phyloP scores from a whole-genome alignment of 108 stramenopile species.

The Nitzschia inconspicua region DNA sequence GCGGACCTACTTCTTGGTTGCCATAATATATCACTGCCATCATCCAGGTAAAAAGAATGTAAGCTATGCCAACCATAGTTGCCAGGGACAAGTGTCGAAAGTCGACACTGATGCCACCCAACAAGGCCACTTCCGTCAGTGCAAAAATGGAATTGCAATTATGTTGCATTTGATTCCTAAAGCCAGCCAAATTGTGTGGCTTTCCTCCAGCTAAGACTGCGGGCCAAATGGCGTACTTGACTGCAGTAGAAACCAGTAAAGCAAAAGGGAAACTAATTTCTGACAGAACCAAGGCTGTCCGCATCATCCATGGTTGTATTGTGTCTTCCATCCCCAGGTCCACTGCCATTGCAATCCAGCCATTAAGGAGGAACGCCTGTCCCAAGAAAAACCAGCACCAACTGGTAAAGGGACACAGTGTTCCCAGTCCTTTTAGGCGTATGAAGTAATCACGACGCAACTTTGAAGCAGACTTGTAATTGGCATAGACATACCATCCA shows the following conservation, averaged over 20 bases:
- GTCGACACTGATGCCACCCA: conserved; percentile 49
- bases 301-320: conserved; percentile 36
- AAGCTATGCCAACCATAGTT: conserved; percentile 36
- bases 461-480: conserved; percentile 25
- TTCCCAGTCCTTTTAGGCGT: conserved; percentile 20
- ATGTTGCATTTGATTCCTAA: conserved; percentile 52
- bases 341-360: conserved; percentile 37
- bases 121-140: conserved; percentile 41
- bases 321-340: background rate
- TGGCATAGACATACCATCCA: conserved; percentile 18
- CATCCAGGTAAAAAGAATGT: conserved; percentile 56
- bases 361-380: conserved; percentile 47
- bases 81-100: conserved; percentile 47
- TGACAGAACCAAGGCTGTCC: conserved; percentile 51
- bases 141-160: conserved; percentile 51
- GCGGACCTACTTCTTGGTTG: conserved; percentile 28
- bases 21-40: conserved; percentile 18
- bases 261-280: conserved; percentile 66
- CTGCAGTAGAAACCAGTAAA: conserved; percentile 50
- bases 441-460: conserved; percentile 2
- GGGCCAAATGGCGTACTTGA: conserved; percentile 70
- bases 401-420: conserved; percentile 64
- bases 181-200: conserved; percentile 36
- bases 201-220: conserved; percentile 31
- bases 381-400: conserved; percentile 75